phyloP scores from a whole-genome alignment of 345 rosid species.

The Limnanthes douglasii region DNA sequence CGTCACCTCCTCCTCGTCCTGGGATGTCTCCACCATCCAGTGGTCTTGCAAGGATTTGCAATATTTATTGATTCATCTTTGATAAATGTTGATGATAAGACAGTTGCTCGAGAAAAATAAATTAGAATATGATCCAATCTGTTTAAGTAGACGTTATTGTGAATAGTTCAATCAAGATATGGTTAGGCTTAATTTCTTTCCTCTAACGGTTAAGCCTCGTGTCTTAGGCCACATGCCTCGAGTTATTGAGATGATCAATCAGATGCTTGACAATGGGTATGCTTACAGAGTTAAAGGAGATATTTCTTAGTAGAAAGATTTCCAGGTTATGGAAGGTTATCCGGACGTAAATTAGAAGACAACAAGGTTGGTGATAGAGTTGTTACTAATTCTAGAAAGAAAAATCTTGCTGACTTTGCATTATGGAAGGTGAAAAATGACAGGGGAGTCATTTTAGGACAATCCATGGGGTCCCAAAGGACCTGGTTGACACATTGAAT shows the following conservation, averaged over 20 bases:
- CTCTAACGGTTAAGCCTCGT: constrained; percentile 73
- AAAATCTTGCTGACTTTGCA: constrained; percentile 91
- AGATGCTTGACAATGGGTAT: constrained; percentile 80
- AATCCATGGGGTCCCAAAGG: constrained; percentile 97
- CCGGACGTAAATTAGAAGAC: constrained; percentile 80
- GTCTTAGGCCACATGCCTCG: constrained; percentile 92
- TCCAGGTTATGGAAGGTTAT: constrained; percentile 64
- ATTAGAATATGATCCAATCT: constrained; percentile 78
- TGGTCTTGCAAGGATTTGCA: neutral
- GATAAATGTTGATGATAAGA: constrained; percentile 50
- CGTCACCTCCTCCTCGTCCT: too few relatives aligned
- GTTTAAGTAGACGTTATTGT: constrained; percentile 72
- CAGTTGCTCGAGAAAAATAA: constrained; percentile 80
- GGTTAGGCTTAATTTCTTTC: constrained; percentile 59
- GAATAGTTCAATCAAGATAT: constrained; percentile 71
- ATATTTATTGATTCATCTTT: neutral
- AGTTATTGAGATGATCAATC: constrained; percentile 67
- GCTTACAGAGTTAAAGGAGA: constrained; percentile 75
- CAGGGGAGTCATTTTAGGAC: constrained; percentile 91
- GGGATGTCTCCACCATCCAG: neutral
- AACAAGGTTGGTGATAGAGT: constrained; percentile 95
- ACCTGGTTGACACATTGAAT: constrained; percentile 98
- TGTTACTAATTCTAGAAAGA: constrained; percentile 75
- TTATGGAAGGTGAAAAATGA: constrained; percentile 94
- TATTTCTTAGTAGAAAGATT: constrained; percentile 62